Conservation (phyloP, 192 early-diverging fungal species). For the Coemansia javaensis region DNA sequence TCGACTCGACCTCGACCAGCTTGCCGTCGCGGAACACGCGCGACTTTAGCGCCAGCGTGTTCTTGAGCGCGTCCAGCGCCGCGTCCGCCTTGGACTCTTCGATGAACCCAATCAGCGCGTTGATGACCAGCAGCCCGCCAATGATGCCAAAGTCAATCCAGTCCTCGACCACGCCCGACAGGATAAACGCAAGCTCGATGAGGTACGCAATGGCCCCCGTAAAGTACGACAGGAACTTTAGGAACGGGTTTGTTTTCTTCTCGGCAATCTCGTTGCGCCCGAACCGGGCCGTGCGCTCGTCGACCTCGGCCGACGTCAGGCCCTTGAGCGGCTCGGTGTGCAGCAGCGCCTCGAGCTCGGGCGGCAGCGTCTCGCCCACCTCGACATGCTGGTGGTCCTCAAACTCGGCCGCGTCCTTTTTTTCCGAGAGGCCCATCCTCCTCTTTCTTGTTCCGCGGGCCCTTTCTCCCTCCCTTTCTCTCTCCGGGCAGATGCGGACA, state of each 20-base stretch:
- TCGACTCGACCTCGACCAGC: conserved; percentile 68
- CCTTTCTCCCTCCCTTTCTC: background rate
- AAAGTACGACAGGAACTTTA: conserved; percentile 86
- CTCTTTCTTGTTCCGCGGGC: conserved; percentile 23
- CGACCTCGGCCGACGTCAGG: conserved; percentile 69
- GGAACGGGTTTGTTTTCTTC: conserved; percentile 74
- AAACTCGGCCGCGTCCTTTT: conserved; percentile 24
- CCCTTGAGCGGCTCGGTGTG: conserved; percentile 77
- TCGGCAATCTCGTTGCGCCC: conserved; percentile 82
- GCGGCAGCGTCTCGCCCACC: conserved; percentile 70
- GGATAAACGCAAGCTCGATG: conserved; percentile 83
- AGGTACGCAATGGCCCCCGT: conserved; percentile 86
- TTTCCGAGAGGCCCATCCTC: conserved; percentile 22
- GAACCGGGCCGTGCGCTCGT: conserved; percentile 66
- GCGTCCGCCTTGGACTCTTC: conserved; percentile 93
- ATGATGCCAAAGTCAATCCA: conserved; percentile 86
- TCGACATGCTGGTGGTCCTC: conserved; percentile 72
- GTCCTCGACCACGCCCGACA: conserved; percentile 70
- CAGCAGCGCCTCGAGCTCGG: conserved; percentile 76
- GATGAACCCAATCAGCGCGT: conserved; percentile 88
- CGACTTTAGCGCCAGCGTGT: conserved; percentile 86
- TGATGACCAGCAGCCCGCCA: conserved; percentile 70
- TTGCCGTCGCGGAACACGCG: conserved; percentile 74
- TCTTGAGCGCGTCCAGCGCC: conserved; percentile 89
- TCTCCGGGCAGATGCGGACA: background rate